These are phyloP conservation scores for Chenopodium formosanum DNA, from an alignment of 148 eudicot species.

Conservation along the genomic window DNA sequence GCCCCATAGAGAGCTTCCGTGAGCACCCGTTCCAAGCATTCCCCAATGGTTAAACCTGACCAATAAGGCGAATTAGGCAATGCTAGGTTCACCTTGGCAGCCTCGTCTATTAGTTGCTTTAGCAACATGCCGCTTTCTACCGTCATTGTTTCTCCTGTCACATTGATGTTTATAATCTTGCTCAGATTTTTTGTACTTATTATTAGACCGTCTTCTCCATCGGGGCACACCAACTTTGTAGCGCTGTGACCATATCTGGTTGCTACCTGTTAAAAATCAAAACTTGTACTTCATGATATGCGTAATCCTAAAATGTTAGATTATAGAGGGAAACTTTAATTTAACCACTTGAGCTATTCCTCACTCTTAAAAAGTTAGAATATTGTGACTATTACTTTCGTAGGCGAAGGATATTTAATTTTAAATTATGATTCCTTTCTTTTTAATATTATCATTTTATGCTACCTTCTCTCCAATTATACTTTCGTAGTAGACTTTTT, in stretches of 20 bases:
- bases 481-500: too few species aligned
- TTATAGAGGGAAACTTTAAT: too few species aligned
- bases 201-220: conserved; percentile 27
- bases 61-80: conserved; percentile 29
- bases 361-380: too few species aligned
- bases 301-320: too few species aligned
- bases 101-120: conserved; percentile 28
- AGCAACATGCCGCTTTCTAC: conserved; percentile 33
- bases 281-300: too few species aligned
- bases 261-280: conserved; percentile 15
- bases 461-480: too few species aligned
- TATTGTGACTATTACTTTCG: too few species aligned
- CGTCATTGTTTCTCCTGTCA: conserved; percentile 5
- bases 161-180: conserved; percentile 5
- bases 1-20: conserved; percentile 31
- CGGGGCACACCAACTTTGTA: conserved; percentile 32
- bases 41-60: conserved; percentile 32
- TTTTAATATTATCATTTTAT: too few species aligned
- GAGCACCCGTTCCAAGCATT: conserved; percentile 30
- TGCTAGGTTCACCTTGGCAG: conserved; percentile 21
- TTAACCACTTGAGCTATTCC: too few species aligned
- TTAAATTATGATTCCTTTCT: too few species aligned
- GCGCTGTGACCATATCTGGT: conserved; percentile 32
- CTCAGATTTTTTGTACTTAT: conserved; percentile 32
- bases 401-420: too few species aligned